Percentiles rank a stretch among this genome's conserved stretches.
Conservation (phyloP, 2,329 filamentous ascomycete species). For the Hypoxylon sp. region DNA sequence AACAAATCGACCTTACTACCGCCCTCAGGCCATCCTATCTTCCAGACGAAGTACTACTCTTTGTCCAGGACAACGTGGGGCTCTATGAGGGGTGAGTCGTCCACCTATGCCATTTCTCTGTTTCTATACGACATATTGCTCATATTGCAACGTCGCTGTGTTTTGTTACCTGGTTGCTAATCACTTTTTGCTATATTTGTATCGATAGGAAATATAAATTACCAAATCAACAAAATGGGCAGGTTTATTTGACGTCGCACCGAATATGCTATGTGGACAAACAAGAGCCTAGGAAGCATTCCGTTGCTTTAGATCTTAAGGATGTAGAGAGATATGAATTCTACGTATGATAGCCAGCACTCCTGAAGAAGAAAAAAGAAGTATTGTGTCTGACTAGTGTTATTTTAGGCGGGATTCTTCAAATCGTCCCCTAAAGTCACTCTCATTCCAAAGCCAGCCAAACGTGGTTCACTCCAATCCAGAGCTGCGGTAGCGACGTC, state of each 20-base stretch:
- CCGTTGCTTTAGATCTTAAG: conserved; percentile 85
- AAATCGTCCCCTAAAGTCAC: conserved; percentile 96
- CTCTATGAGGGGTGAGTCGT: conserved; percentile 96
- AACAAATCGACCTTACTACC: conserved; percentile 93
- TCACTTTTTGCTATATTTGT: conserved; percentile 16
- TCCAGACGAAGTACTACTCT: conserved; percentile 92
- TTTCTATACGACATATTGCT: no score
- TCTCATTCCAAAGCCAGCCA: conserved; percentile 81
- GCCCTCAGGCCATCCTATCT: conserved; percentile 91
- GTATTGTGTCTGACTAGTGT: conserved; percentile 23
- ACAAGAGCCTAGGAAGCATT: conserved; percentile 82
- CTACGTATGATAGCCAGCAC: conserved; percentile 80
- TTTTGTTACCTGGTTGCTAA: conserved; percentile 14
- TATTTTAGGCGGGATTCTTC: conserved; percentile 79
- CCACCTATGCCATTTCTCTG: no score
- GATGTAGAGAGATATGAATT: conserved; percentile 91
- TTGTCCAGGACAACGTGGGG: conserved; percentile 97
- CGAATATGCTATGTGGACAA: conserved; percentile 95
- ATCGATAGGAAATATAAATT: conserved; percentile 87
- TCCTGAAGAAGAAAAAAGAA: no score
- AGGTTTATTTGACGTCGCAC: conserved; percentile 96
- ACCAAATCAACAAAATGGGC: conserved; percentile 90
- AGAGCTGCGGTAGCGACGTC: conserved; percentile 59
- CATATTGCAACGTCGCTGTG: neutral
- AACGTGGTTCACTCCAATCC: conserved; percentile 67